A percentile compares a stretch with the other conserved stretches of the same genome.
These are phyloP conservation scores for Globisporangium spinosum DNA, from an alignment of 352 stramenopile species.

Conservation along the genomic window DNA sequence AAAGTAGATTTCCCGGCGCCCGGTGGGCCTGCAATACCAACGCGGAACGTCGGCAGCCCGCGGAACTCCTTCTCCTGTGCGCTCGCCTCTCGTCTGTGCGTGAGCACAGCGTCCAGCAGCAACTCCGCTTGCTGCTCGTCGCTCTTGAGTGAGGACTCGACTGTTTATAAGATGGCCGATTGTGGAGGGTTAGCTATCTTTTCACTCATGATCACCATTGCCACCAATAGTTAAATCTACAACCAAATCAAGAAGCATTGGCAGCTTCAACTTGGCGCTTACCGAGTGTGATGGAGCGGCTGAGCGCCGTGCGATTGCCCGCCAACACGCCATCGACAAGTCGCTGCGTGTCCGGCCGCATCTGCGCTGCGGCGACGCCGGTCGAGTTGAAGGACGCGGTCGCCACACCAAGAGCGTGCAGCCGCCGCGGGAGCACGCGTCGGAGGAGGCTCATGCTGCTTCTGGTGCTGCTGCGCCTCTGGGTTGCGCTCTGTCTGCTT, in stretches of 20 bases:
- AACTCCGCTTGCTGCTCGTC: constrained; percentile 84
- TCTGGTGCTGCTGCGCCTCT: background rate
- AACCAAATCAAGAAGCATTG: background rate
- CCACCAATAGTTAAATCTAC: background rate
- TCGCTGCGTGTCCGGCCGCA: constrained; percentile 40
- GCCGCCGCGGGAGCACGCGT: constrained; percentile 7
- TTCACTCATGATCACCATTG: background rate
- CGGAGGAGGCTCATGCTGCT: constrained; percentile 19
- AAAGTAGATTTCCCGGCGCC: constrained; percentile 97
- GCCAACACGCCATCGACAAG: constrained; percentile 53
- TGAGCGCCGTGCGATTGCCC: constrained; percentile 61
- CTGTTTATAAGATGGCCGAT: constrained; percentile 17
- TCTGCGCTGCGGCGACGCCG: constrained; percentile 12
- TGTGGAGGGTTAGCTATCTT: background rate
- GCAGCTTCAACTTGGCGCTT: constrained; percentile 14
- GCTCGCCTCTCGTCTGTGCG: constrained; percentile 42
- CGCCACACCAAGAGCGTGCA: background rate
- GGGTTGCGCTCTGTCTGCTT: background rate
- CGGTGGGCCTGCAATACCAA: constrained; percentile 90
- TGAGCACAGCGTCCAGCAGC: constrained; percentile 82
- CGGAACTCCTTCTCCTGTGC: constrained; percentile 22
- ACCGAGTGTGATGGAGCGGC: constrained; percentile 74
- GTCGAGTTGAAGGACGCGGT: background rate
- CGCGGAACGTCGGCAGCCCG: constrained; percentile 61
- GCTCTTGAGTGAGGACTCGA: constrained; percentile 72